phyloP scores from a whole-genome alignment of 768 basidiomycete species.

The Suillus subalutaceus region DNA sequence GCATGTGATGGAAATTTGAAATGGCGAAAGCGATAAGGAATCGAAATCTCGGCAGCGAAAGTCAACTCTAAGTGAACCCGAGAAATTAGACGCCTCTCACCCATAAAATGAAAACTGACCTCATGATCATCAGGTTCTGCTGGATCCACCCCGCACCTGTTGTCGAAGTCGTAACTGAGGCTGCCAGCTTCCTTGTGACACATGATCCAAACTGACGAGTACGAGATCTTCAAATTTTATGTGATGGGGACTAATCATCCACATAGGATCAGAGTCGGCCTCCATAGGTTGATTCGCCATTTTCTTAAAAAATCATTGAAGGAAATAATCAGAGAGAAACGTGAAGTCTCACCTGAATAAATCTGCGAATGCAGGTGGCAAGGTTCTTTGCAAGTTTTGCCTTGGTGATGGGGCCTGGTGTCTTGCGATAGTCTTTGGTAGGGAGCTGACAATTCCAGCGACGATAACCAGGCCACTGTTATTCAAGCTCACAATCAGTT shows the following conservation, averaged over 20 bases:
- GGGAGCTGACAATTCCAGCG: slow-evolving; percentile 75
- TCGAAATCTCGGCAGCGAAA: background rate
- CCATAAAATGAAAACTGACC: background rate
- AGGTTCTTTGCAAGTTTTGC: slow-evolving; percentile 71
- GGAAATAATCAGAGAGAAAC: background rate
- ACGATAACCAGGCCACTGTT: slow-evolving; percentile 77
- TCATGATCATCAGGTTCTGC: background rate
- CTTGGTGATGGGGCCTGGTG: slow-evolving; percentile 70
- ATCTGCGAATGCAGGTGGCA: slow-evolving; percentile 66
- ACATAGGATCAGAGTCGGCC: slow-evolving; percentile 54
- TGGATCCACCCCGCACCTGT: background rate
- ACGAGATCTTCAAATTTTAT: slow-evolving; percentile 67
- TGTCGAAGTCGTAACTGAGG: slow-evolving; percentile 59
- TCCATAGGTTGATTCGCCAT: slow-evolving; percentile 52
- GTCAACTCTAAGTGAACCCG: background rate
- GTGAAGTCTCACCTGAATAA: slow-evolving; percentile 52
- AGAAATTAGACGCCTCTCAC: background rate
- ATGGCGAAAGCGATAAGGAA: slow-evolving; percentile 1
- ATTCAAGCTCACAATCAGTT: slow-evolving; percentile 9
- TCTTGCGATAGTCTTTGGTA: slow-evolving; percentile 73
- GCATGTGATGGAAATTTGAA: background rate
- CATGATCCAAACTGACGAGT: slow-evolving; percentile 77
- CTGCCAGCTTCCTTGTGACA: slow-evolving; percentile 80
- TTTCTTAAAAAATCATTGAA: slow-evolving; percentile 42
- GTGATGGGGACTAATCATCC: slow-evolving; percentile 57